Evolutionary conservation across 148 eudicot genomes (phyloP).

Genomic region (Rhododendron williamsianum): DNA sequence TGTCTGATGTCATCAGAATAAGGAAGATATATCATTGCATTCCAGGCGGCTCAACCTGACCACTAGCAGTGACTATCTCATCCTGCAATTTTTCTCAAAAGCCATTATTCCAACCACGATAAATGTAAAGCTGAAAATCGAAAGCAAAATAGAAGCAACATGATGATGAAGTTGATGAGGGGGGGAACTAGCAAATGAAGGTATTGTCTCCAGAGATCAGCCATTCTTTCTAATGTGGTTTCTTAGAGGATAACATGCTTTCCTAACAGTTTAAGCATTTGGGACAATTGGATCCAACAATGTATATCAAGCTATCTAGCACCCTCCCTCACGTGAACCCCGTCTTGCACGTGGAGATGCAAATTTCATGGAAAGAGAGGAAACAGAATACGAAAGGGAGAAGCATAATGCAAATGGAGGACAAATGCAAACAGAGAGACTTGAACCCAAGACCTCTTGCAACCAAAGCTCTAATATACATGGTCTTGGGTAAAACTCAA

Average conservation of each 20-base stretch:
- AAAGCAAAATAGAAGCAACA: neutral
- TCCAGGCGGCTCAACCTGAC: conserved; percentile 97
- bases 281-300: no score
- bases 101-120: neutral
- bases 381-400: no score
- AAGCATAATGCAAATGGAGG: no score
- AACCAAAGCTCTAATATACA: no score
- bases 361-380: no score
- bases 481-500: no score
- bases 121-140: conserved; percentile 5
- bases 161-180: neutral
- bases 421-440: no score
- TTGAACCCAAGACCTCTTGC: no score
- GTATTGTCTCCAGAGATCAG: neutral
- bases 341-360: no score
- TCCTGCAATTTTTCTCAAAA: conserved; percentile 44
- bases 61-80: conserved; percentile 56
- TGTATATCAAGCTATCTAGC: no score
- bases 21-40: conserved; percentile 96
- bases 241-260: neutral
- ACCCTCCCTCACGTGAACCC: no score
- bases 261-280: neutral
- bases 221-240: neutral
- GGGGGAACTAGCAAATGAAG: neutral
- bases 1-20: conserved; percentile 91